phyloP scores from a whole-genome alignment of 805 yeast species.

The Pachysolen tannophilus region DNA sequence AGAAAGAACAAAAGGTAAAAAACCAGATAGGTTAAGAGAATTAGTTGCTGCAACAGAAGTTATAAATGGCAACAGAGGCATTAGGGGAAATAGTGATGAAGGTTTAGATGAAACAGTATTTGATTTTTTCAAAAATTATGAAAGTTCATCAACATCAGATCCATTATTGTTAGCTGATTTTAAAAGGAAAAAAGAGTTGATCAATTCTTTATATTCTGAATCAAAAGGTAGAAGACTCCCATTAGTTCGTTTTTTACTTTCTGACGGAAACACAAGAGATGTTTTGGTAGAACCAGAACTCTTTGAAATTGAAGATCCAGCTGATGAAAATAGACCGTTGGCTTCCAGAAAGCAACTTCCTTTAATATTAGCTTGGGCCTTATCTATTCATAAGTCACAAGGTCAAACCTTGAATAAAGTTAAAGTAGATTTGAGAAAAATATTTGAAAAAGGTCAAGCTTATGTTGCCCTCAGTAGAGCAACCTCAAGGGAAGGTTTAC shows the following conservation, averaged over 20 bases:
- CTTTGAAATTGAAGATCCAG: conserved; percentile 65
- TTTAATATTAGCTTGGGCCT: conserved; percentile 89
- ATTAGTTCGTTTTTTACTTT: conserved; percentile 63
- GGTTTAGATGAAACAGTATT: conserved; percentile 39
- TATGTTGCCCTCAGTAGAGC: conserved; percentile 82
- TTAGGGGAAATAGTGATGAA: conserved; percentile 11
- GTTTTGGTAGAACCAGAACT: conserved; percentile 74
- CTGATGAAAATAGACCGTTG: conserved; percentile 42
- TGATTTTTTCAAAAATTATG: conserved; percentile 30
- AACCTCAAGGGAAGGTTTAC: conserved; percentile 66
- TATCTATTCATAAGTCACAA: conserved; percentile 93
- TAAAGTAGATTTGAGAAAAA: conserved; percentile 63
- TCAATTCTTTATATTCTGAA: conserved; percentile 33
- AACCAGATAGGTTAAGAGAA: conserved; percentile 2
- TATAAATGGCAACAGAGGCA: conserved; percentile 12
- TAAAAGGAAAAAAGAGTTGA: conserved; percentile 38
- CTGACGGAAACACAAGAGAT: conserved; percentile 68
- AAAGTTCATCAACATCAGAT: not conserved
- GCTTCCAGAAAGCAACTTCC: conserved; percentile 81
- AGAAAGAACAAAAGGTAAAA: conserved; percentile 1
- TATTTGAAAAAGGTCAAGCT: conserved; percentile 81
- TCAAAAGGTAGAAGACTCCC: conserved; percentile 52
- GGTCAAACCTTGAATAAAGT: conserved; percentile 82
- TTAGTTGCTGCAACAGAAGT: no score
- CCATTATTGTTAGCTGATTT: conserved; percentile 22